Base-by-base conservation (phyloP, 371 early-diverging fungal species). In the Catenaria anguillulae region DNA sequence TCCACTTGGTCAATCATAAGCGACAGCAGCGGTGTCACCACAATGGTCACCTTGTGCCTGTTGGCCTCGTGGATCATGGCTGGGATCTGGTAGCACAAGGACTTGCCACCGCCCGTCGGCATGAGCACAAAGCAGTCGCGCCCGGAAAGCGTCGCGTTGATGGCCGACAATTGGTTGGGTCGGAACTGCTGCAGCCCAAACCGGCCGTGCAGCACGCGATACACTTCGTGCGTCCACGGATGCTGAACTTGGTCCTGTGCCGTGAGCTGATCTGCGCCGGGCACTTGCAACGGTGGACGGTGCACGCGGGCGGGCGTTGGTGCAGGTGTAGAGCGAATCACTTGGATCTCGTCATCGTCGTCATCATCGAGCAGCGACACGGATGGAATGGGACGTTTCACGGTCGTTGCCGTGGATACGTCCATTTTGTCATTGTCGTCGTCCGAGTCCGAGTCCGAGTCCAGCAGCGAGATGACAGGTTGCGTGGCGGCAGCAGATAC, bases 51-150 rank as follows among this genome's bases (percentile, higher is more conserved):
- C 1, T 93, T 93, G 33, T 69, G 69, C 0, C 89, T 89, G 15
- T 66, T 69, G 56, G 85, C 81, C 46, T 67, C 71, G 24, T 67
- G 40, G 33, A 84, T 69, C 19, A 88, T 67, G 6, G 98, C 95
- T 4, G 99, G 99, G 29, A 99, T 77, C 70, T 98, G 98, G 72
- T 94, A 99, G 69, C 99, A 99, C 35, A 99, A 71, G 69, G 89
- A 88, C 72, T 99, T 99, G 10, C 99, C 99, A 0, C 99, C 99
- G 42, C 99, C 99, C 0, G 99, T 99, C 2, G 99, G 99, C 99
- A 99, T 99, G 45, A 99, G 72, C 42, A 99, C 93, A 84, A 99
- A 98, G 0, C 90, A 86, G 67, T 99, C 97, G 52, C 86, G 79
- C 1, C 92, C 90, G 1, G 75, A 65, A 12, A 99, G 71, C 1